phyloP scores from a whole-genome alignment of 2,329 filamentous ascomycete species.

The Diaporthe sp. region DNA sequence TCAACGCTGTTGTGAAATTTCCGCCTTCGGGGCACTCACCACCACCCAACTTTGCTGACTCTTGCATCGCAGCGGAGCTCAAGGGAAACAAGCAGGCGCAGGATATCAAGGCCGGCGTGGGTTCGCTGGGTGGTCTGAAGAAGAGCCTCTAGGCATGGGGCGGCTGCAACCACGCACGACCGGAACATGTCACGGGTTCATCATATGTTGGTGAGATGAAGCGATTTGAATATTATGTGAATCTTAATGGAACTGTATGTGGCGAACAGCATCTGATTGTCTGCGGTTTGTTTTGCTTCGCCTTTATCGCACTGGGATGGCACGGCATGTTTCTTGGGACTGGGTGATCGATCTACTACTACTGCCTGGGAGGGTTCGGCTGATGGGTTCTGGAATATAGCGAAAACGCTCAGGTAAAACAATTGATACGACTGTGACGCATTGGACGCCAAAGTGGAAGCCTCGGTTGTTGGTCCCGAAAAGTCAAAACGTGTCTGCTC shows the following conservation, averaged over 20 bases:
- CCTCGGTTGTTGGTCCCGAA: not conserved
- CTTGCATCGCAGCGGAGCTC: constrained; percentile 49
- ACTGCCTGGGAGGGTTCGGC: not conserved
- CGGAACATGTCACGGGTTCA: constrained; percentile 12
- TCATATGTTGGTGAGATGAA: not conserved
- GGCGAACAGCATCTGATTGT: not conserved
- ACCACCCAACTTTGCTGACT: not conserved
- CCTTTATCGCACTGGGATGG: not conserved
- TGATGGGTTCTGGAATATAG: constrained; percentile 2
- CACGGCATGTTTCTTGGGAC: not conserved
- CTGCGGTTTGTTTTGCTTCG: not conserved
- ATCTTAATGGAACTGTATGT: no score
- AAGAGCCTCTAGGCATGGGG: constrained; percentile 46
- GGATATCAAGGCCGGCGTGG: constrained; percentile 49
- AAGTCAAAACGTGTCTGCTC: constrained; percentile 14
- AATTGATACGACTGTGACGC: constrained; percentile 15
- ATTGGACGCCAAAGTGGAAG: not conserved
- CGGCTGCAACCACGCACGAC: constrained; percentile 2
- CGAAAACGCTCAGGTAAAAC: constrained; percentile 18
- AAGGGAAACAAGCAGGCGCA: constrained; percentile 54
- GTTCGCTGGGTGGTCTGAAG: constrained; percentile 50
- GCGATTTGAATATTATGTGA: not conserved
- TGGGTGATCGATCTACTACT: no score
- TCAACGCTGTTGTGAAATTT: not conserved
- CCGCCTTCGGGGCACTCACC: not conserved